These are phyloP conservation scores for Amphichorda felina DNA, from an alignment of 2,329 filamentous ascomycete genomes.

Conservation along the genomic window DNA sequence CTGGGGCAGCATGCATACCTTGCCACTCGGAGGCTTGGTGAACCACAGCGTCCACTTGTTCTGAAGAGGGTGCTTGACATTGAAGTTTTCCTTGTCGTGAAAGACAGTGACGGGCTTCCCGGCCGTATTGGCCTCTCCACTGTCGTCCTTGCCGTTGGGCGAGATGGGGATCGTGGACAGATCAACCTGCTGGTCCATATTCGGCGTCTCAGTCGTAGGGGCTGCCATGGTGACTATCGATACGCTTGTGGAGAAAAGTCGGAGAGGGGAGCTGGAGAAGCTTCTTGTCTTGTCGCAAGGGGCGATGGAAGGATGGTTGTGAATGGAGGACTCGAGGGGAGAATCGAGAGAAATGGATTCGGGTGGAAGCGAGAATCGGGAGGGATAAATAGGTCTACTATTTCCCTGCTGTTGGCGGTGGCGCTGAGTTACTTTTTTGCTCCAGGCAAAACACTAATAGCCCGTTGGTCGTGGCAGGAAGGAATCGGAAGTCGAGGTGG, in stretches of 20 bases:
- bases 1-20: too few relatives aligned
- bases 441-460: constrained; percentile 5
- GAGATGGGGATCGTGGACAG: constrained; percentile 58
- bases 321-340: neutral
- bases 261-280: neutral
- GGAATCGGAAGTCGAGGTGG: neutral
- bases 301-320: too few relatives aligned
- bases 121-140: constrained; percentile 33
- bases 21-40: constrained; percentile 93
- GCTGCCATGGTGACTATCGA: constrained; percentile 20
- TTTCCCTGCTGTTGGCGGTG: neutral
- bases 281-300: too few relatives aligned
- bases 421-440: constrained; percentile 1
- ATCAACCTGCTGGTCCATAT: constrained; percentile 46
- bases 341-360: neutral
- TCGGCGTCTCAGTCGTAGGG: constrained; percentile 17
- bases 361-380: neutral
- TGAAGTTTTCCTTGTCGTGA: constrained; percentile 98
- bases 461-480: neutral
- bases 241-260: neutral
- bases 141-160: constrained; percentile 42
- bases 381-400: constrained; percentile 5
- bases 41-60: constrained; percentile 99
- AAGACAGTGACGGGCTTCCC: constrained; percentile 81
- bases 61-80: constrained; percentile 96